Conservation (phyloP, 208 protist genomes). For the Acanthamoeba castellanii region DNA sequence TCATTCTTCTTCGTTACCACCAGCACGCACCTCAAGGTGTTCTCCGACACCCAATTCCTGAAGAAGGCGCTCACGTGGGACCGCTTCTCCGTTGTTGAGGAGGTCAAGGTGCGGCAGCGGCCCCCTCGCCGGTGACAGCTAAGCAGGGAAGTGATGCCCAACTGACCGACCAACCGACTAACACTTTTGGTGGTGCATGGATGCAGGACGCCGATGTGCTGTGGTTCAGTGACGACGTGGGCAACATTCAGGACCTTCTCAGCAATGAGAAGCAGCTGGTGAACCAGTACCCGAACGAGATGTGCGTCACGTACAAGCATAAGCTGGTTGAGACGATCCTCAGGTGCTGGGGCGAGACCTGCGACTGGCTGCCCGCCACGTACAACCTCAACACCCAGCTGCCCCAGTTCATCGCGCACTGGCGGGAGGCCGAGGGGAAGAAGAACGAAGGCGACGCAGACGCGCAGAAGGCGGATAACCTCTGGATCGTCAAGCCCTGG, state of each 20-base stretch:
- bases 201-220: constrained; percentile 53
- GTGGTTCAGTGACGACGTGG: constrained; percentile 73
- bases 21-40: constrained; percentile 49
- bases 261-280: constrained; percentile 56
- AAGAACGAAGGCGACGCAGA: not conserved
- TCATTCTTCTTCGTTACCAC: not conserved
- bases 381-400: constrained; percentile 73
- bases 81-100: constrained; percentile 20
- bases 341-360: constrained; percentile 54
- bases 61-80: constrained; percentile 66
- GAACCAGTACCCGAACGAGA: constrained; percentile 73
- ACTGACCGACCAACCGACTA: too few relatives aligned
- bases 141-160: not conserved
- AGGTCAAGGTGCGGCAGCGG: not conserved
- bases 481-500: constrained; percentile 84
- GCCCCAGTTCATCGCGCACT: constrained; percentile 67
- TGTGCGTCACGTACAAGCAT: constrained; percentile 74
- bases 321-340: constrained; percentile 67
- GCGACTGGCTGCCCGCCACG: constrained; percentile 58
- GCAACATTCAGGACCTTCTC: constrained; percentile 67
- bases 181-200: not conserved
- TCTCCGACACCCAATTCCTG: constrained; percentile 60
- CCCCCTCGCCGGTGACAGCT: not conserved
- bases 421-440: constrained; percentile 43
- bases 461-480: constrained; percentile 66